Evolutionary conservation across 768 basidiomycete species (phyloP).

Genomic region (Tephrocybe sp.): DNA sequence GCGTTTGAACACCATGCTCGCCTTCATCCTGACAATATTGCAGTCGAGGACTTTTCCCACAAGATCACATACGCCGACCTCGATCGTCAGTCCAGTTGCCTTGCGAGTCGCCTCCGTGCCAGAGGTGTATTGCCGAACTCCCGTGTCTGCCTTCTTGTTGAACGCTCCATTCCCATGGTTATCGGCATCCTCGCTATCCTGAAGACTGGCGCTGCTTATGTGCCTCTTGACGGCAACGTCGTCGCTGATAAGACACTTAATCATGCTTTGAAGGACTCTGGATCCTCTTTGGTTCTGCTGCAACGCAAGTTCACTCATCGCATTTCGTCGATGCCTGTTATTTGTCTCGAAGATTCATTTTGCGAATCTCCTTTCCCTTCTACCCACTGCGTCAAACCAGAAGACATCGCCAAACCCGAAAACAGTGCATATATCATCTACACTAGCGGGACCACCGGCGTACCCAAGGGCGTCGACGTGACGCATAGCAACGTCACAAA

Average conservation of each 20-base stretch:
- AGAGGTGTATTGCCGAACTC: slow-evolving; percentile 44
- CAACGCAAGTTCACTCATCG: slow-evolving; percentile 41
- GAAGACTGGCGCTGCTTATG: slow-evolving; percentile 58
- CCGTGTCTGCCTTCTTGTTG: slow-evolving; percentile 54
- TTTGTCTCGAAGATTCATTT: slow-evolving; percentile 24
- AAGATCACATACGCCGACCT: slow-evolving; percentile 52
- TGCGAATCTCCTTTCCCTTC: slow-evolving; percentile 20
- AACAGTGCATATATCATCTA: slow-evolving; percentile 61
- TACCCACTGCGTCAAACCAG: slow-evolving; percentile 32
- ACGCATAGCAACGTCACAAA: slow-evolving; percentile 57
- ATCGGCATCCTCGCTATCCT: slow-evolving; percentile 55
- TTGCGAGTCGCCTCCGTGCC: slow-evolving; percentile 42
- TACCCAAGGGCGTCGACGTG: slow-evolving; percentile 61
- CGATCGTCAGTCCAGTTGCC: slow-evolving; percentile 44
- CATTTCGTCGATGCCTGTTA: not conserved
- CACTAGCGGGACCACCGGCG: slow-evolving; percentile 58
- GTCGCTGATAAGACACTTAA: slow-evolving; percentile 52
- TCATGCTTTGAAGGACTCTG: slow-evolving; percentile 51
- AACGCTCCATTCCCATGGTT: slow-evolving; percentile 54
- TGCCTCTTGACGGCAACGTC: slow-evolving; percentile 57
- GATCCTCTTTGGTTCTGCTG: slow-evolving; percentile 41
- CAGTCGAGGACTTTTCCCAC: slow-evolving; percentile 50
- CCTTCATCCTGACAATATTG: slow-evolving; percentile 39
- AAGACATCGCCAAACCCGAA: slow-evolving; percentile 33
- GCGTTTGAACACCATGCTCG: slow-evolving; percentile 50